Evolutionary conservation across 2,329 filamentous ascomycete species (phyloP).

Genomic region (Sporothrix globosa): DNA sequence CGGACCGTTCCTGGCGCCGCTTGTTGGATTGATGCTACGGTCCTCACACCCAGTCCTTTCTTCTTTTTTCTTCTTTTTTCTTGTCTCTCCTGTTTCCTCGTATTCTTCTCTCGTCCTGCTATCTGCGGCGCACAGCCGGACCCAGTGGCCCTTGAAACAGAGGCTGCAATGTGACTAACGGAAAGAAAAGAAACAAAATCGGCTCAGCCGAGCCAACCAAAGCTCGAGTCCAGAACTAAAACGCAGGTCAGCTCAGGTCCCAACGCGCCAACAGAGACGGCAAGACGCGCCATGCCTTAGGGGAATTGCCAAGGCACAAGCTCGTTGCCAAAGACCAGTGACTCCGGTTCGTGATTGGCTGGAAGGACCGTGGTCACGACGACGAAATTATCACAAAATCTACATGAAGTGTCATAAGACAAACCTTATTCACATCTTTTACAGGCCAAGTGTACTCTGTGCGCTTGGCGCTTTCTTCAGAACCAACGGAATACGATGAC

Average conservation of each 20-base stretch:
- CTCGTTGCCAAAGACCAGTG: background rate
- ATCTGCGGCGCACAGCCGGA: background rate
- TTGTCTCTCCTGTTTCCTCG: background rate
- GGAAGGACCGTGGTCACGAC: background rate
- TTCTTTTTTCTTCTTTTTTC: background rate
- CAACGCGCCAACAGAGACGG: background rate
- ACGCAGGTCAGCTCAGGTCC: background rate
- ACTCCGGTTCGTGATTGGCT: background rate
- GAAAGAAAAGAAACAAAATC: background rate
- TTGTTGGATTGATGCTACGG: background rate
- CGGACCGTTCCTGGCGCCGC: conserved; percentile 15
- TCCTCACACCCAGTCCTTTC: background rate
- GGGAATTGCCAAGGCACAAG: conserved; percentile 17
- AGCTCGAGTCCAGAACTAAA: background rate
- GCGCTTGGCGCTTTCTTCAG: conserved; percentile 1
- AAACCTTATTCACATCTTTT: too few species aligned
- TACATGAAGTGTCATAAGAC: too few species aligned
- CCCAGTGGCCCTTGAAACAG: conserved; percentile 24
- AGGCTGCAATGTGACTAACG: conserved; percentile 7
- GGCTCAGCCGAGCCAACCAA: background rate
- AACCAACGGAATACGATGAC: background rate
- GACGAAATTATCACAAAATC: too few species aligned
- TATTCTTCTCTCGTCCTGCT: too few species aligned
- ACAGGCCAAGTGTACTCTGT: too few species aligned
- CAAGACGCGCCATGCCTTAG: background rate